Base-by-base conservation (phyloP, 2,329 filamentous ascomycete species). In the Cladosporium phlei region DNA sequence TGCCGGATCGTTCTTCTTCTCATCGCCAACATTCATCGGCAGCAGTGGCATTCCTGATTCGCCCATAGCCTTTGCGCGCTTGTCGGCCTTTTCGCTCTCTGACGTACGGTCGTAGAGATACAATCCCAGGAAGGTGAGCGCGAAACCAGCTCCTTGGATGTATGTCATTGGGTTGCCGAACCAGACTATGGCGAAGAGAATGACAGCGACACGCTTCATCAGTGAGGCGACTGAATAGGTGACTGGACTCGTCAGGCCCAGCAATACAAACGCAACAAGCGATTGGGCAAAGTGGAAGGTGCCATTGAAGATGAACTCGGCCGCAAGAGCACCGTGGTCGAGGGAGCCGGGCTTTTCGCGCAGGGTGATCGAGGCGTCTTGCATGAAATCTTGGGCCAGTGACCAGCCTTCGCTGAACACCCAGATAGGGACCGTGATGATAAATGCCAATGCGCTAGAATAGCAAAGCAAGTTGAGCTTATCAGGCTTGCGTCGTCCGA, bases 281-380 rank as follows among this genome's bases (percentile, higher is more conserved):
- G 95, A 96, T 62, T 98, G 93, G 12, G 82, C 87, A 66, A 97
- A 98, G 68, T 98, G 93, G 63, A 95, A 96, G 3, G 88, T 84
- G 46, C 93, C 93, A 66, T 98, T 98, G 76, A 98, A 97, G 42
- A 97, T 66, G 64, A 95, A 97, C 63, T 98, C 93, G n/a, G 94
- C 61, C 2, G 74, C 65, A 6, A 85, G 67, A 7, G 74, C 69
- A 38, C 78, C 78, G 59, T 83, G 79, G 50, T 82, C 79, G 46
- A 80, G 68, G 2, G 87, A 80, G 20, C 85, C 88, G 50, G 90
- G 84, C 54, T 87, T 85, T 58, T 86, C 83, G 10, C 85, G 80
- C 21, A 90, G 76, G 25, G 83, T 81, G 44, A 97, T 76, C 2
- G 82, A 77, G n/a, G 88, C 89, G 59, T 95, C 88, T 42, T 82